Conservation (phyloP, 345 rosid genomes). For the Brassica nigra region DNA sequence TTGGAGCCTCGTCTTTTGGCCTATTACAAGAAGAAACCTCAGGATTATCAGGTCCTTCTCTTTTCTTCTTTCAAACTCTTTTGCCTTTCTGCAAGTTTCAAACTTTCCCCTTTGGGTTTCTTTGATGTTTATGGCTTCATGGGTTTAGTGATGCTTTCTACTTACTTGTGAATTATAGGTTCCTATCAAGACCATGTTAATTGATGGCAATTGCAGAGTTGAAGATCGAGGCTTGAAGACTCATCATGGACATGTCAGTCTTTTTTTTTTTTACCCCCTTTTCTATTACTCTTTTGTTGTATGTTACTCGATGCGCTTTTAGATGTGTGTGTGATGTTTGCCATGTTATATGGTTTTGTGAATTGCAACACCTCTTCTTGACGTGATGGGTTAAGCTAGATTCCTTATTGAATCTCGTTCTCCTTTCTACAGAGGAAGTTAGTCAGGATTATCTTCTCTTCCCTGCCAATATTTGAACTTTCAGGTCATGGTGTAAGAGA, state of each 20-base stretch:
- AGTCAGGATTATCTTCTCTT: not conserved
- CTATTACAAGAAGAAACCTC: conserved; percentile 97
- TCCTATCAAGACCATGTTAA: conserved; percentile 91
- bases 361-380: not conserved
- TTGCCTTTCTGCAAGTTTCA: not conserved
- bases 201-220: conserved; percentile 97
- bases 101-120: not conserved
- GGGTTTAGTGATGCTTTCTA: conserved; percentile 9
- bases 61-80: not conserved
- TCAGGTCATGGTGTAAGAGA: not conserved
- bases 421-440: conserved; percentile 2
- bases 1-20: conserved; percentile 78
- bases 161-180: conserved; percentile 53
- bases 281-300: not conserved
- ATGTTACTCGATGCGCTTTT: not conserved
- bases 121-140: not conserved
- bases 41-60: conserved; percentile 71
- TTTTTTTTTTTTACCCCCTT: not conserved
- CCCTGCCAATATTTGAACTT: not conserved
- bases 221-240: conserved; percentile 99
- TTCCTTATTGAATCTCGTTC: not conserved
- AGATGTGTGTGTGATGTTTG: not conserved
- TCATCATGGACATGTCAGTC: conserved; percentile 95
- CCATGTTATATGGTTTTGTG: conserved; percentile 10
- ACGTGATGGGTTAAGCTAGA: not conserved